These are phyloP conservation scores for Sungouiozyma ichnusensis DNA, from an alignment of 805 yeast genomes.

Conservation along the genomic window DNA sequence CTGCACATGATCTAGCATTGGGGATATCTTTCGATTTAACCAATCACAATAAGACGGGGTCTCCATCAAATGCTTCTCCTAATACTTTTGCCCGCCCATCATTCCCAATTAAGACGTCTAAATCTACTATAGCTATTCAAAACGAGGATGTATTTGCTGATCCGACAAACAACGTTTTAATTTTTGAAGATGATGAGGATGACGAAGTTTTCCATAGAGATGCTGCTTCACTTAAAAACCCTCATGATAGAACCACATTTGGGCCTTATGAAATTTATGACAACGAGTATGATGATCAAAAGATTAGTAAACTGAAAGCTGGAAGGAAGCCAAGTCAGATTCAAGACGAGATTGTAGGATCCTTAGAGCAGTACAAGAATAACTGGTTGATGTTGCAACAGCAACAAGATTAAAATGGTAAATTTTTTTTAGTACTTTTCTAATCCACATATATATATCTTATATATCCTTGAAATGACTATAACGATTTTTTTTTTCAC, in stretches of 20 bases:
- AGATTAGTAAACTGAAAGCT: conserved; percentile 2
- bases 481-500: not conserved
- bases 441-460: not conserved
- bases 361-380: conserved; percentile 29
- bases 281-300: conserved; percentile 5
- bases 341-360: conserved; percentile 28
- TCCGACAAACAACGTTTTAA: conserved; percentile 20
- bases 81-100: conserved; percentile 5
- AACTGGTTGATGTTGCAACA: conserved; percentile 30
- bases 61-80: not conserved
- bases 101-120: conserved; percentile 13
- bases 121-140: conserved; percentile 22
- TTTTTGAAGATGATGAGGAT: conserved; percentile 25
- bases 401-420: conserved; percentile 15
- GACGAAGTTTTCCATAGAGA: conserved; percentile 17
- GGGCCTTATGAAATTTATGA: conserved; percentile 15
- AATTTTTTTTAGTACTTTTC: not conserved
- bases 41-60: conserved; percentile 10
- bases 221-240: conserved; percentile 16
- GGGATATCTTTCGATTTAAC: conserved; percentile 16
- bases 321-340: conserved; percentile 24
- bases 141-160: conserved; percentile 22
- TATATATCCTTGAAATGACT: not conserved
- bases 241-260: conserved; percentile 7
- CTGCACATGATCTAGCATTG: conserved; percentile 18